phyloP scores from a whole-genome alignment of 257 asterid species.

The Capsicum rhomboideum region DNA sequence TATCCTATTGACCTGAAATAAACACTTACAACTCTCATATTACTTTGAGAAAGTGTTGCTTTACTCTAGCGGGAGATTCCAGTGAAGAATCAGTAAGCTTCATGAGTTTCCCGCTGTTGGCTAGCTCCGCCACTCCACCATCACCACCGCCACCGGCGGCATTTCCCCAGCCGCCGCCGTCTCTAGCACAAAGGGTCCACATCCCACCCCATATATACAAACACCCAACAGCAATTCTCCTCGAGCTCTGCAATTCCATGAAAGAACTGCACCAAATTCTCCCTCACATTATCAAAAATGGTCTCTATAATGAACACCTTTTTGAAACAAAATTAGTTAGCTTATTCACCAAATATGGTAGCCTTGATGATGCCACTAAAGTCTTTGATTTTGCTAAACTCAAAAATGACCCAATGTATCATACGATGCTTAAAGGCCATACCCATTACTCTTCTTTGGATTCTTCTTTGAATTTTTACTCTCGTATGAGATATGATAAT shows the following conservation, averaged over 20 bases:
- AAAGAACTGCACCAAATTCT: conserved; percentile 68
- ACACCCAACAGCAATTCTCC: conserved; percentile 77
- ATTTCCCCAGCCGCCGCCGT: not conserved
- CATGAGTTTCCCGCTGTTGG: conserved; percentile 7
- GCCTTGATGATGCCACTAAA: conserved; percentile 55
- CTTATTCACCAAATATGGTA: conserved; percentile 67
- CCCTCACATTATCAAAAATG: conserved; percentile 65
- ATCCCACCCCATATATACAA: conserved; percentile 59
- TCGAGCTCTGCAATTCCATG: conserved; percentile 62
- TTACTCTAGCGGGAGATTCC: not conserved
- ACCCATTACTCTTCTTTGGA: conserved; percentile 32
- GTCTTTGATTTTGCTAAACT: conserved; percentile 56
- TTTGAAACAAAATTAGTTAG: conserved; percentile 82
- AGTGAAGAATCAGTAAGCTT: not conserved
- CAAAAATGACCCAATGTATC: conserved; percentile 64
- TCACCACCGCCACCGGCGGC: not conserved
- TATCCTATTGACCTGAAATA: too few species aligned
- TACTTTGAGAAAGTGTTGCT: too few species aligned
- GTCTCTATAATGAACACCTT: conserved; percentile 58
- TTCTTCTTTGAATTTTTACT: conserved; percentile 43
- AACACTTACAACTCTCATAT: too few species aligned
- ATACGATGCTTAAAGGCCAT: conserved; percentile 68
- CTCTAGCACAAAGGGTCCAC: conserved; percentile 13
- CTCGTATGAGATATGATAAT: conserved; percentile 50
- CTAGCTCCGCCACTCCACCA: not conserved